Evolutionary conservation across 306 rosid genomes (phyloP).

Genomic region (Cucurbita ficifolia): DNA sequence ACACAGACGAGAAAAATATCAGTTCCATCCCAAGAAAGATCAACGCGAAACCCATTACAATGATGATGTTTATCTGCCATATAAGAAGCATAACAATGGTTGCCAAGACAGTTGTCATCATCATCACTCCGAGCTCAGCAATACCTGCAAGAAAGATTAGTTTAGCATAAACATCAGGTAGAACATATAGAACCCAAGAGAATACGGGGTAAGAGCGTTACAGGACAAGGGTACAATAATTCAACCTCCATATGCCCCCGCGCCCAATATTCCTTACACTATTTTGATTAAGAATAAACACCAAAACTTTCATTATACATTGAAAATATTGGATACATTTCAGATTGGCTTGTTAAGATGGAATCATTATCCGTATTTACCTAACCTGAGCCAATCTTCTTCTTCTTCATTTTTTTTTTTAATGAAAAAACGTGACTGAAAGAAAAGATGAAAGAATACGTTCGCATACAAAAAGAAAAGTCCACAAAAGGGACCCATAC

Average conservation of each 20-base stretch:
- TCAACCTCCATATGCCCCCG: neutral
- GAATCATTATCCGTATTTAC: neutral
- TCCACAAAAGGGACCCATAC: neutral
- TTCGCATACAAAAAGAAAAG: too few species aligned
- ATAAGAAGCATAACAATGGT: constrained; percentile 96
- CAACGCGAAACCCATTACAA: constrained; percentile 48
- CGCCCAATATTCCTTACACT: neutral
- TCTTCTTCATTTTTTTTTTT: neutral
- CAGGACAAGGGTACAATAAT: neutral
- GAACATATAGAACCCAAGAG: neutral
- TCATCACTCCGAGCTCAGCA: constrained; percentile 97
- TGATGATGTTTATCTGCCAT: constrained; percentile 75
- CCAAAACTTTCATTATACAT: neutral
- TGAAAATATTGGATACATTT: neutral
- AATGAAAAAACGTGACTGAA: neutral
- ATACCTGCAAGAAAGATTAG: constrained; percentile 43
- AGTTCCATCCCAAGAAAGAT: constrained; percentile 80
- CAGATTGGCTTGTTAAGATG: neutral
- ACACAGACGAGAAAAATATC: constrained; percentile 80
- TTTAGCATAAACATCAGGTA: constrained; percentile 6
- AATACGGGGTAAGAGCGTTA: neutral
- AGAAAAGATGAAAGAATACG: neutral
- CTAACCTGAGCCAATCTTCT: neutral
- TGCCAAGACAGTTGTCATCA: constrained; percentile 85
- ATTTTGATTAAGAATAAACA: neutral